Evolutionary conservation across 805 yeast genomes (phyloP).

Genomic region (Saccharomycopsis babjevae): DNA sequence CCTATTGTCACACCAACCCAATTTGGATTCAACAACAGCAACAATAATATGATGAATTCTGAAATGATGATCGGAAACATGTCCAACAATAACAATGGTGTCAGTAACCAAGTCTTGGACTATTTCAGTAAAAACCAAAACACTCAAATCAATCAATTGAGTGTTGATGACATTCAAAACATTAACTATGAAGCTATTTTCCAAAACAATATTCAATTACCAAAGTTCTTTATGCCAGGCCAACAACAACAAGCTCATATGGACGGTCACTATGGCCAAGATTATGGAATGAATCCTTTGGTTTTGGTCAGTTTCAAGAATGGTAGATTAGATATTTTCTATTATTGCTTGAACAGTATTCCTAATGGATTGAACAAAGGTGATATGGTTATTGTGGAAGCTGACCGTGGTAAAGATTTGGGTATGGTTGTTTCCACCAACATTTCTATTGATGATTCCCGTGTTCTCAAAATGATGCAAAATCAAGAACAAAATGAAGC

Average conservation of each 20-base stretch:
- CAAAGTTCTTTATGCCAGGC: slow-evolving; percentile 16
- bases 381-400: slow-evolving; percentile 73
- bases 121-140: slow-evolving; percentile 10
- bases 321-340: slow-evolving; percentile 71
- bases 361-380: slow-evolving; percentile 30
- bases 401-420: slow-evolving; percentile 71
- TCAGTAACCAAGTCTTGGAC: slow-evolving; percentile 5
- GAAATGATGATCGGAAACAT: background rate
- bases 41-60: background rate
- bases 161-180: slow-evolving; percentile 7
- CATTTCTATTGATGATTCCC: slow-evolving; percentile 55
- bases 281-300: slow-evolving; percentile 26
- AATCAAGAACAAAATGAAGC: slow-evolving; percentile 66
- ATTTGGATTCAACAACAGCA: background rate
- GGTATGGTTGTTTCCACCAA: slow-evolving; percentile 54
- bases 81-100: background rate
- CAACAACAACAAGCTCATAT: slow-evolving; percentile 6
- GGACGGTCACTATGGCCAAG: background rate
- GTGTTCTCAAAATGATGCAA: slow-evolving; percentile 54
- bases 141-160: slow-evolving; percentile 12
- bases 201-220: slow-evolving; percentile 19
- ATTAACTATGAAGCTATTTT: slow-evolving; percentile 22
- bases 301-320: slow-evolving; percentile 68
- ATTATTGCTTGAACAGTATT: slow-evolving; percentile 33
- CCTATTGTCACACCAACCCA: slow-evolving; percentile 6